Conservation (phyloP, 768 basidiomycete species). For the Serendipita indica region DNA sequence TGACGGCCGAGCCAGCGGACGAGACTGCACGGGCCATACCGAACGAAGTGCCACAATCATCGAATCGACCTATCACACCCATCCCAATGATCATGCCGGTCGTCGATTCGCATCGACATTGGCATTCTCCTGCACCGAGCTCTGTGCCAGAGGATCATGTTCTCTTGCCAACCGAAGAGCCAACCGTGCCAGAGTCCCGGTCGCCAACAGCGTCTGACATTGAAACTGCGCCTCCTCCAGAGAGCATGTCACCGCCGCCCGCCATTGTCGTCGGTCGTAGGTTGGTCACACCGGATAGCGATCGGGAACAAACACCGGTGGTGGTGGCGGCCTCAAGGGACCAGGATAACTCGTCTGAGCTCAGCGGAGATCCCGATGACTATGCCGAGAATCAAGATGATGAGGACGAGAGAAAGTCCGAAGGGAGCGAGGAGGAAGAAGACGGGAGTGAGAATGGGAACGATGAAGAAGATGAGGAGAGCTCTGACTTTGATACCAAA, state of each 20-base stretch:
- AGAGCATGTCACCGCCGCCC: neutral
- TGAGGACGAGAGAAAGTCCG: neutral
- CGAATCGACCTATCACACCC: neutral
- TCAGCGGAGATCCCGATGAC: no score
- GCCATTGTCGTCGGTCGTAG: neutral
- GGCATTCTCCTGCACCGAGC: slow-evolving; percentile 1
- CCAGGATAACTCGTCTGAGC: neutral
- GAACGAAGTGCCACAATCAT: no score
- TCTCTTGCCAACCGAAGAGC: neutral
- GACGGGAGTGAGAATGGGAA: neutral
- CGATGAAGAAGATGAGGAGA: neutral
- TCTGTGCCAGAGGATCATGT: neutral
- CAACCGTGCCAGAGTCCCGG: neutral
- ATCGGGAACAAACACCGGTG: no score
- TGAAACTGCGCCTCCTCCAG: neutral
- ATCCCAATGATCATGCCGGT: neutral
- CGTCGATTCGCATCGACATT: neutral
- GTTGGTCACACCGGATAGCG: neutral
- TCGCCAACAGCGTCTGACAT: neutral
- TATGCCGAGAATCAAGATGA: no score
- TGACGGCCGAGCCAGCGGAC: no score
- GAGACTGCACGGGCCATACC: no score
- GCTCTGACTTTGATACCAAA: neutral
- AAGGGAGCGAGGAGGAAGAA: neutral
- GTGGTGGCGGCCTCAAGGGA: no score